Conservation (phyloP, 805 yeast species). For the Starmerella potacharoeniae region DNA sequence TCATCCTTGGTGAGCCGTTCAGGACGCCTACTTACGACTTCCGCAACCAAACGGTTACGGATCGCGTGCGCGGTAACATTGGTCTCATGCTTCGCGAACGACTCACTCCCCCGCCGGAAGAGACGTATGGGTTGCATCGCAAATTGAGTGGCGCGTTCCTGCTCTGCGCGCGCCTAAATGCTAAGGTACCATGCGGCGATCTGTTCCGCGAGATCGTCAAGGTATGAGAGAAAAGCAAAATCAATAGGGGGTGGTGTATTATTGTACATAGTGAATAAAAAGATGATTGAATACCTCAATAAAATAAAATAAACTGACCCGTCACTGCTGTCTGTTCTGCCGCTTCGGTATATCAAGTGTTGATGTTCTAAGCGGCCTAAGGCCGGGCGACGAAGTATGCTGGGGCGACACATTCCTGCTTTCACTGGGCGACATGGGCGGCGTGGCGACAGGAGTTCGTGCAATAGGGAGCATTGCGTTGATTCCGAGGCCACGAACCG, state of each 20-base stretch:
- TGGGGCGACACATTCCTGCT: not conserved
- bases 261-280: not conserved
- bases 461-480: conserved; percentile 10
- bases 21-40: conserved; percentile 53
- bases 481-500: conserved; percentile 7
- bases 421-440: not conserved
- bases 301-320: not conserved
- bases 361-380: conserved; percentile 1
- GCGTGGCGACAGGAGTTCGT: not conserved
- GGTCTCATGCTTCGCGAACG: conserved; percentile 84
- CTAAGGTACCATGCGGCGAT: conserved; percentile 68
- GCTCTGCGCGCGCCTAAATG: conserved; percentile 74
- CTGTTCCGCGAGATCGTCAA: conserved; percentile 70
- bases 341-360: not conserved
- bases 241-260: not conserved
- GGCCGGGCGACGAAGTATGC: conserved; percentile 1
- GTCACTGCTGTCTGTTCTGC: not conserved
- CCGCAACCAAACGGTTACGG: conserved; percentile 79
- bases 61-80: conserved; percentile 78
- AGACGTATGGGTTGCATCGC: conserved; percentile 91
- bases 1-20: conserved; percentile 90
- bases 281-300: not conserved
- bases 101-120: conserved; percentile 95
- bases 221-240: not conserved
- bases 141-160: conserved; percentile 90